These are phyloP conservation scores for Cytospora leucostoma DNA, from an alignment of 2,329 filamentous ascomycete species.

Conservation along the genomic window DNA sequence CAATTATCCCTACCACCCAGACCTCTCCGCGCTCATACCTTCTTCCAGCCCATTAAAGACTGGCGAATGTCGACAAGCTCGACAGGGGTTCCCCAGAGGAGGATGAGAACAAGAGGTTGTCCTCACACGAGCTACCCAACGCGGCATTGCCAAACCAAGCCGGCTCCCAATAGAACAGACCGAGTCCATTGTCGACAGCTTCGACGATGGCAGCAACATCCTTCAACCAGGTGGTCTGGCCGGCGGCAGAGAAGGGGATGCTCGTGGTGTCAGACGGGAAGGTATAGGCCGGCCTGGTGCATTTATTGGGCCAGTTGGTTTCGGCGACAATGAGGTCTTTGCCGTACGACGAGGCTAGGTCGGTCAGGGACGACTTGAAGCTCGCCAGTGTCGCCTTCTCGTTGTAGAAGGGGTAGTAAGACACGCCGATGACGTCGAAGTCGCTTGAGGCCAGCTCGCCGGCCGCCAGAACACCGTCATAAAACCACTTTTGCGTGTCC, in stretches of 20 bases:
- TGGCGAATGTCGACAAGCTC: slow-evolving; percentile 23
- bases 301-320: slow-evolving; percentile 69
- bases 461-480: slow-evolving; percentile 55
- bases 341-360: slow-evolving; percentile 61
- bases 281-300: slow-evolving; percentile 55
- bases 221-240: slow-evolving; percentile 64
- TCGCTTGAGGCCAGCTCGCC: slow-evolving; percentile 55
- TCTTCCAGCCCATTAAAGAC: slow-evolving; percentile 10
- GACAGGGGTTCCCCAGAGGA: slow-evolving; percentile 21
- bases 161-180: slow-evolving; percentile 75
- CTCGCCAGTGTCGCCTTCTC: slow-evolving; percentile 57
- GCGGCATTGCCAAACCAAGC: slow-evolving; percentile 68
- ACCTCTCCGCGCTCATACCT: neutral
- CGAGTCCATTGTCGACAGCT: slow-evolving; percentile 54
- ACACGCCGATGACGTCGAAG: slow-evolving; percentile 72
- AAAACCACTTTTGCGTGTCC: slow-evolving; percentile 62
- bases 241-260: slow-evolving; percentile 64
- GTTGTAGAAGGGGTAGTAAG: slow-evolving; percentile 74
- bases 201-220: slow-evolving; percentile 59
- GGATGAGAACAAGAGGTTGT: slow-evolving; percentile 44
- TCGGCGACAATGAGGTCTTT: slow-evolving; percentile 72
- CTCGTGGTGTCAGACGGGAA: slow-evolving; percentile 62
- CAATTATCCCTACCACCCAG: neutral
- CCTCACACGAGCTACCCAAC: slow-evolving; percentile 65
- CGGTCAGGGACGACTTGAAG: slow-evolving; percentile 56